These are phyloP conservation scores for Hypoxylon sp. DNA, from an alignment of 2,329 filamentous ascomycete genomes.

Conservation along the genomic window DNA sequence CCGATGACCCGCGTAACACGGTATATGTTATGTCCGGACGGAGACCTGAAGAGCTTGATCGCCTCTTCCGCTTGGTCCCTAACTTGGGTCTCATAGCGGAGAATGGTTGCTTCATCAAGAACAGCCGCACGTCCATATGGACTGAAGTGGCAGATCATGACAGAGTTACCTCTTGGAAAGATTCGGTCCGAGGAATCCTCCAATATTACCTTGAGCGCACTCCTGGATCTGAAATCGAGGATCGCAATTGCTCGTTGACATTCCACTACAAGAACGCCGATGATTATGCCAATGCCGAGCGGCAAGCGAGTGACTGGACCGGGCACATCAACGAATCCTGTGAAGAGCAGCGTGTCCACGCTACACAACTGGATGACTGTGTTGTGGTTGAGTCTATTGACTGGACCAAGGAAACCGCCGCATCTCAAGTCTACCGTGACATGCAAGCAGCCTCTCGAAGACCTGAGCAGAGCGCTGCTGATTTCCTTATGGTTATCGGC, in stretches of 20 bases:
- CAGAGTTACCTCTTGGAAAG: conserved; percentile 82
- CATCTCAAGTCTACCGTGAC: conserved; percentile 76
- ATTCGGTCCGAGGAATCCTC: conserved; percentile 83
- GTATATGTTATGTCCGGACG: conserved; percentile 96
- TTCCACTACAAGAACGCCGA: conserved; percentile 90
- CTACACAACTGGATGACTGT: conserved; percentile 81
- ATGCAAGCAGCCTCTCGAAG: conserved; percentile 57
- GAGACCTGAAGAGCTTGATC: conserved; percentile 87
- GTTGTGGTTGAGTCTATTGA: conserved; percentile 87
- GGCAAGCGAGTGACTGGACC: conserved; percentile 88
- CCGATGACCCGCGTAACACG: conserved; percentile 82
- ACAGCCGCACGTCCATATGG: conserved; percentile 77
- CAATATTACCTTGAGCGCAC: conserved; percentile 91
- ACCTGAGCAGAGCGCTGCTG: conserved; percentile 62
- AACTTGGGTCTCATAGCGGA: conserved; percentile 91
- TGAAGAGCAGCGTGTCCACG: conserved; percentile 83
- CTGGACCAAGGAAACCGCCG: conserved; percentile 89
- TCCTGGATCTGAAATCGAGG: conserved; percentile 87
- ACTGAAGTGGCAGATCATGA: conserved; percentile 78
- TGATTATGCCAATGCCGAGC: conserved; percentile 78
- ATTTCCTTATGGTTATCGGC: conserved; percentile 90
- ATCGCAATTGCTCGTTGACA: conserved; percentile 89
- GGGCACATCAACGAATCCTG: conserved; percentile 97
- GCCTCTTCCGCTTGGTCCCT: conserved; percentile 84
- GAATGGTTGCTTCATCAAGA: conserved; percentile 90